Conservation (phyloP, 345 rosid genomes). For the Eutrema yunnanense region DNA sequence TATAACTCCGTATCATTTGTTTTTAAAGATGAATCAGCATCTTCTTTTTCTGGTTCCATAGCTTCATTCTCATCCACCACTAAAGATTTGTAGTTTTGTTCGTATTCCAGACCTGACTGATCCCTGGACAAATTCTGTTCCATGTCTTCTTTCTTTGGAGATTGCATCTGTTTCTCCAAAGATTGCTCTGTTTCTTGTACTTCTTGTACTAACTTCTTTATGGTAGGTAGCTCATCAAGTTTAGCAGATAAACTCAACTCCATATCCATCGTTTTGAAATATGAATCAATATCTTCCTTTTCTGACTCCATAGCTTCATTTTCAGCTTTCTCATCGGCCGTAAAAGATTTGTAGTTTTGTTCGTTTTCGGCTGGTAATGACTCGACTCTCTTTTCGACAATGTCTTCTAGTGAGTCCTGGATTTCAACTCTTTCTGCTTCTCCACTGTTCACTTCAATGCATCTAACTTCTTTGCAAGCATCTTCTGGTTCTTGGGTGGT, state of each 20-base stretch:
- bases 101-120: not conserved
- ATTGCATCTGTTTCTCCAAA: constrained; percentile 2
- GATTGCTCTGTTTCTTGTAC: not conserved
- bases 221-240: not conserved
- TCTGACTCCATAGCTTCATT: not conserved
- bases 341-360: not conserved
- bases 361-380: not conserved
- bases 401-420: constrained; percentile 6
- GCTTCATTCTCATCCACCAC: not conserved
- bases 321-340: not conserved
- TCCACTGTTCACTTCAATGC: constrained; percentile 33
- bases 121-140: not conserved
- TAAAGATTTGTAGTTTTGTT: not conserved
- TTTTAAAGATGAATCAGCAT: not conserved
- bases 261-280: not conserved
- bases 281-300: not conserved
- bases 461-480: constrained; percentile 47
- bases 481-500: constrained; percentile 34
- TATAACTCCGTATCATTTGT: not conserved
- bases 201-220: not conserved
- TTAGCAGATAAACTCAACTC: constrained; percentile 6
- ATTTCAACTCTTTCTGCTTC: constrained; percentile 7
- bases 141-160: constrained; percentile 1
- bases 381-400: constrained; percentile 14
- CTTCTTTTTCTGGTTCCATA: not conserved